A percentile compares a stretch with the other conserved stretches of the same genome.
These are phyloP conservation scores for Penicillium vulpinum DNA, from an alignment of 2,329 filamentous ascomycete species.

Conservation along the genomic window DNA sequence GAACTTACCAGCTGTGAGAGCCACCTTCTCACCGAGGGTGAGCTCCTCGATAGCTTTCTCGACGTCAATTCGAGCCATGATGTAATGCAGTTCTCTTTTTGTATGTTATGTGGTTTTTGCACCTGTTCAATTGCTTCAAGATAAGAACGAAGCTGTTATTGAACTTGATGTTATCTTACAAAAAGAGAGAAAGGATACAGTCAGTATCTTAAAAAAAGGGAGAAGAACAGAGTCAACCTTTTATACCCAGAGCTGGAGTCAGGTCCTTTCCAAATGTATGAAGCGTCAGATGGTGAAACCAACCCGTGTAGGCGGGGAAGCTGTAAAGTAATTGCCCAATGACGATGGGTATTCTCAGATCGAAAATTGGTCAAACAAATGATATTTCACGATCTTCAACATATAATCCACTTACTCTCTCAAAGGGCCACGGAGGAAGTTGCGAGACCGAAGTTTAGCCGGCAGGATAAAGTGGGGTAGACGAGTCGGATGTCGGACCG, in stretches of 20 bases:
- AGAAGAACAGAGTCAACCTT: background rate
- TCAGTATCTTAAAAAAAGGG: background rate
- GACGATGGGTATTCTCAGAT: background rate
- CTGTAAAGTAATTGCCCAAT: background rate
- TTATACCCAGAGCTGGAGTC: background rate
- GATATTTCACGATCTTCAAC: conserved; percentile 1
- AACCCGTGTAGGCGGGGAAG: conserved; percentile 3
- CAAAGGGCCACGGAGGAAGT: conserved; percentile 25
- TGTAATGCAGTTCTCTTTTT: conserved; percentile 3
- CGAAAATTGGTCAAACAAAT: background rate
- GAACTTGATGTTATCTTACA: background rate
- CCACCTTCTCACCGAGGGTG: conserved; percentile 60
- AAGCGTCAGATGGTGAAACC: background rate
- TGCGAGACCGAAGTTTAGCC: conserved; percentile 31
- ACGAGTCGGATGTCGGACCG: conserved; percentile 23
- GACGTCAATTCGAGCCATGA: conserved; percentile 39
- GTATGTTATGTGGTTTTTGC: background rate
- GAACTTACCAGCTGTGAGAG: conserved; percentile 37
- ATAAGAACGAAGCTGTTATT: background rate
- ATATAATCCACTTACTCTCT: conserved; percentile 3
- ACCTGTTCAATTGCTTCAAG: background rate
- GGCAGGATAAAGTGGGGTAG: conserved; percentile 7
- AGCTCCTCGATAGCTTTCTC: conserved; percentile 55
- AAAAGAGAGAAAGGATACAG: background rate
- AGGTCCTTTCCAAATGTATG: background rate